A percentile compares a stretch with the other conserved stretches of the same genome.
These are phyloP conservation scores for Nelumbo lutea DNA, from an alignment of 164 flowering plant genomes.

Conservation along the genomic window DNA sequence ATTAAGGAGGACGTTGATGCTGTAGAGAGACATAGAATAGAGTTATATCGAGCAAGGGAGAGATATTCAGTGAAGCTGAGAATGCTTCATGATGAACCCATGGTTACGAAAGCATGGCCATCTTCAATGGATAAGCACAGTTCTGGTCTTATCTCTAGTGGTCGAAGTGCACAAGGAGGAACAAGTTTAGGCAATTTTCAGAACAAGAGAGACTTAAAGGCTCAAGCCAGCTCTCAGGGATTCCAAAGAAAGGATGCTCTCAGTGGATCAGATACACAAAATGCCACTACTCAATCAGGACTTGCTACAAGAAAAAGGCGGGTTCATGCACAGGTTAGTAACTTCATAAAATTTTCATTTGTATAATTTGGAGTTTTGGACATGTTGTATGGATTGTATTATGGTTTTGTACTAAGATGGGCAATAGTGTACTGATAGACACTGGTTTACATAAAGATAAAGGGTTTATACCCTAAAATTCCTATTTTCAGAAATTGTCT, in stretches of 20 bases:
- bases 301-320: constrained; percentile 65
- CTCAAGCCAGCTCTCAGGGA: constrained; percentile 46
- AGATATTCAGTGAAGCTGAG: constrained; percentile 64
- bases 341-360: constrained; percentile 1
- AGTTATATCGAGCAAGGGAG: constrained; percentile 61
- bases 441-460: too few species aligned
- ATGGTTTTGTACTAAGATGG: too few species aligned
- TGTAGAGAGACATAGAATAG: constrained; percentile 79
- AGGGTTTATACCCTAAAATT: too few species aligned
- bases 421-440: too few species aligned
- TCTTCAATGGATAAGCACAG: constrained; percentile 47
- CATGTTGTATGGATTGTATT: too few species aligned
- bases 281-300: constrained; percentile 47
- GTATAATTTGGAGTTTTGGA: not conserved
- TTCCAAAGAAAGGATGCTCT: constrained; percentile 46
- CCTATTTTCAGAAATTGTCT: too few species aligned
- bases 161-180: constrained; percentile 41
- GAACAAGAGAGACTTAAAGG: constrained; percentile 43
- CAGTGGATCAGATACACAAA: constrained; percentile 60
- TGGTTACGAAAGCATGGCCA: constrained; percentile 36
- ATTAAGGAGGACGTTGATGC: constrained; percentile 76
- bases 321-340: constrained; percentile 72
- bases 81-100: constrained; percentile 51
- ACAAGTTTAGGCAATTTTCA: constrained; percentile 38
- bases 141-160: constrained; percentile 40